Base-by-base conservation (phyloP, 1,284 basidiomycete species). In the Leccinum fallax region DNA sequence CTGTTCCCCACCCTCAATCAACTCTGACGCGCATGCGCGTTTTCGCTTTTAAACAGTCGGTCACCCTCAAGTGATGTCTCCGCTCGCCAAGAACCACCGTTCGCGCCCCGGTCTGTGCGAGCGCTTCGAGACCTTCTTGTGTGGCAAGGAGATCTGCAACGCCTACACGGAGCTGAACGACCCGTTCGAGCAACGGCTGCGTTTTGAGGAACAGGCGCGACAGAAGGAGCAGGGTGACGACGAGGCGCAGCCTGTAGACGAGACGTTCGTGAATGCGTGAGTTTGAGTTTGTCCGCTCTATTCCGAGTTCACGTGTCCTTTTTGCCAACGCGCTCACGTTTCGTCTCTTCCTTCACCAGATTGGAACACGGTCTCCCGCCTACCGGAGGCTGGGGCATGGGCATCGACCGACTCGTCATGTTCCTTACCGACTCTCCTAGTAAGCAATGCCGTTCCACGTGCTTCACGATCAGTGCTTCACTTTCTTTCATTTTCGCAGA, bases 41-140 rank as follows among this genome's bases (percentile, higher is more conserved):
- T 28, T 53, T 5, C 10, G 9, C 5, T 28, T 28, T 3, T 28
- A 15, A n/a, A 3, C 69, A 90, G 94, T 96, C 64, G 97, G 97
- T 28, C 97, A 99, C 79, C 97, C 97, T 51, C 96, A 98, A 82
- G 94, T 99, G 71, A 99, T 99, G 97, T 98, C 95, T 4, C 97
- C 97, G 8, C 87, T 99, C 24, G 97, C 97, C 76, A 98, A 98
- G 81, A 93, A 92, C 84, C 94, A 97, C 78, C 91, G 95, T 64
- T 93, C 92, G 19, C 88, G 93, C 53, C 92, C 94, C 0, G 97
- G 97, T 51, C 84, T 99, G 11, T 98, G 96, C 78, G 97, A 99
- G 79, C 93, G 97, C 16, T 99, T 99, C 82, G 97, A 99, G 77
- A 94, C 88, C 7, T 99, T 99, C 84, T 87, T 99, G 82, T 97